Conservation (phyloP, 768 basidiomycete genomes). For the Coprinopsis strossmayeri region DNA sequence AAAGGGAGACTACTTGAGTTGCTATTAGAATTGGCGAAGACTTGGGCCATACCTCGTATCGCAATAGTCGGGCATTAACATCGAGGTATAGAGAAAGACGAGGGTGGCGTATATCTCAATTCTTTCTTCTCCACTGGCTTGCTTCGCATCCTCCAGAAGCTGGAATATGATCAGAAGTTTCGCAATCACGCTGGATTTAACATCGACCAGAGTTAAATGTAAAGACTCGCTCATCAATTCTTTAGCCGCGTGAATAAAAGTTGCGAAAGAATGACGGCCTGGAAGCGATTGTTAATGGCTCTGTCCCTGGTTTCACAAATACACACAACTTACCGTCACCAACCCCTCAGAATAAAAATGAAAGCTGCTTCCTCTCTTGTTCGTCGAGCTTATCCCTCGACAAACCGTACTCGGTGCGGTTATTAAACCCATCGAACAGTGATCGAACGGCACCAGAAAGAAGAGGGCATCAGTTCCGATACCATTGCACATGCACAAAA, state of each 20-base stretch:
- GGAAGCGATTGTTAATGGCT: not conserved
- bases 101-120: slow-evolving; percentile 13
- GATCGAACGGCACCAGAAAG: too few species aligned
- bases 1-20: too few species aligned
- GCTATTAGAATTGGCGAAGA: too few species aligned
- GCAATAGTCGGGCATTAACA: slow-evolving; percentile 17
- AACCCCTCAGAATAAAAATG: slow-evolving; percentile 18
- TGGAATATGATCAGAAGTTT: slow-evolving; percentile 14
- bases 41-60: slow-evolving; percentile 13
- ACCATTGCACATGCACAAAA: too few species aligned
- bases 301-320: not conserved
- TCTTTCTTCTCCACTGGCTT: not conserved
- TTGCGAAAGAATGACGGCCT: slow-evolving; percentile 18
- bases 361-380: slow-evolving; percentile 1
- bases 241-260: slow-evolving; percentile 13
- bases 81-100: slow-evolving; percentile 14
- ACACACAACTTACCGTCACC: slow-evolving; percentile 15
- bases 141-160: slow-evolving; percentile 4
- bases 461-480: too few species aligned
- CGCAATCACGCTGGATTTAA: slow-evolving; percentile 17
- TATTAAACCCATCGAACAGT: too few species aligned
- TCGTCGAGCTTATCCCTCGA: slow-evolving; percentile 1
- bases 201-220: slow-evolving; percentile 18
- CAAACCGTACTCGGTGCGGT: too few species aligned
- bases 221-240: slow-evolving; percentile 1